Conservation (phyloP, 768 basidiomycete species). For the Mycena leptocephala region DNA sequence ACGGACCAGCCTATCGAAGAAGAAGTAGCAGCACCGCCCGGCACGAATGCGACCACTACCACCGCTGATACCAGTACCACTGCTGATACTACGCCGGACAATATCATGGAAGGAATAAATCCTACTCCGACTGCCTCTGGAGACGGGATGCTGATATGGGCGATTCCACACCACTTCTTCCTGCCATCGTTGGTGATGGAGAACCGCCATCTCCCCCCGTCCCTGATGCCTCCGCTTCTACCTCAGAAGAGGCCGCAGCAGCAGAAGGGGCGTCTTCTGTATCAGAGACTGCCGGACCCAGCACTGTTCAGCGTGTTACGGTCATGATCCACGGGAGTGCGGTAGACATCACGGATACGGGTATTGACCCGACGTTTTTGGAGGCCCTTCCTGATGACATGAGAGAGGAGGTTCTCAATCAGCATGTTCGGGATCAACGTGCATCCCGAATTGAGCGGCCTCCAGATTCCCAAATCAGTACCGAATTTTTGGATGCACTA, state of each 20-base stretch:
- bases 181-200: neutral
- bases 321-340: slow-evolving; percentile 93
- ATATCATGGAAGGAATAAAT: slow-evolving; percentile 50
- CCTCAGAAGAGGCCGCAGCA: slow-evolving; percentile 62
- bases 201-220: slow-evolving; percentile 1
- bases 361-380: slow-evolving; percentile 98
- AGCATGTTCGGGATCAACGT: slow-evolving; percentile 94
- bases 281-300: slow-evolving; percentile 37
- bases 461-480: slow-evolving; percentile 90
- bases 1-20: slow-evolving; percentile 26
- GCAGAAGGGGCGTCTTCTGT: slow-evolving; percentile 28
- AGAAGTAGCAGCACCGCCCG: slow-evolving; percentile 32
- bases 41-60: neutral
- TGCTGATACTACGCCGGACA: slow-evolving; percentile 44
- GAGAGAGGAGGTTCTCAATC: slow-evolving; percentile 97
- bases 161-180: slow-evolving; percentile 51
- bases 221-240: slow-evolving; percentile 40
- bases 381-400: slow-evolving; percentile 99
- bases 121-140: slow-evolving; percentile 39
- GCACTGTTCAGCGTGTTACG: slow-evolving; percentile 77
- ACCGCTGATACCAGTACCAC: neutral
- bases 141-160: slow-evolving; percentile 68
- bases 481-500: slow-evolving; percentile 96
- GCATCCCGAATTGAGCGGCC: slow-evolving; percentile 83
- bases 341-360: slow-evolving; percentile 98